These are phyloP conservation scores for Phytopythium oedochilum DNA, from an alignment of 352 stramenopile genomes.

Conservation along the genomic window DNA sequence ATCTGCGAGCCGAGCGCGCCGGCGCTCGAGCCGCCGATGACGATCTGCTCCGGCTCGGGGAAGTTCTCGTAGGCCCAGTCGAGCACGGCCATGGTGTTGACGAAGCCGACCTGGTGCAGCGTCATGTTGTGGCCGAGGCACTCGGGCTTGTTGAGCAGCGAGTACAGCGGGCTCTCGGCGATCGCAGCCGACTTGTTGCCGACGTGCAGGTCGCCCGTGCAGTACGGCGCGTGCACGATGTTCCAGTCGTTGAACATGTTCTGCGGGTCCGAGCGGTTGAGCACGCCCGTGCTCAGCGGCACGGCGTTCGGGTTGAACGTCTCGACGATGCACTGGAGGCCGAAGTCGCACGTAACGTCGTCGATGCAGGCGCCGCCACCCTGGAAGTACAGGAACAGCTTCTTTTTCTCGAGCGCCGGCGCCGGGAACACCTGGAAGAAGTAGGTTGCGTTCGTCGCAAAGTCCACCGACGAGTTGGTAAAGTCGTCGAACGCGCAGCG, in stretches of 20 bases:
- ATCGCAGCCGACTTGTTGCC: conserved; percentile 23
- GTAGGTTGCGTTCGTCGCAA: conserved; percentile 40
- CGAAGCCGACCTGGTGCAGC: conserved; percentile 53
- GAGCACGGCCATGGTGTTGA: conserved; percentile 54
- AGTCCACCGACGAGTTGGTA: conserved; percentile 16
- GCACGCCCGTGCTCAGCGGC: conserved; percentile 33
- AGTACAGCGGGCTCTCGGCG: conserved; percentile 24
- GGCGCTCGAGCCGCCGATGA: conserved; percentile 43
- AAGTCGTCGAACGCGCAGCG: conserved; percentile 50
- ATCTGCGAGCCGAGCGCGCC: conserved; percentile 45
- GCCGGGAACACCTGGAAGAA: conserved; percentile 60
- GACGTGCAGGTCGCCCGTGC: conserved; percentile 62
- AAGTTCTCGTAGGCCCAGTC: conserved; percentile 59
- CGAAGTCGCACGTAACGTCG: conserved; percentile 48
- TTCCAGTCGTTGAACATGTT: conserved; percentile 75
- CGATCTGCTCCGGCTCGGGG: conserved; percentile 41
- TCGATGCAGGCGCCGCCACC: conserved; percentile 55
- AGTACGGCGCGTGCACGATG: conserved; percentile 68
- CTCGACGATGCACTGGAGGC: conserved; percentile 35
- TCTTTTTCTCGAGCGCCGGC: conserved; percentile 31
- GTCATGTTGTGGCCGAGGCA: conserved; percentile 30
- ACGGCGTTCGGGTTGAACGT: conserved; percentile 40
- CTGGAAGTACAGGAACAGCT: conserved; percentile 62
- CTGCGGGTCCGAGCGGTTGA: conserved; percentile 35
- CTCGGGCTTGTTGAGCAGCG: conserved; percentile 24